phyloP scores from a whole-genome alignment of 2,329 filamentous ascomycete genomes.

The Penicillium concentricum region DNA sequence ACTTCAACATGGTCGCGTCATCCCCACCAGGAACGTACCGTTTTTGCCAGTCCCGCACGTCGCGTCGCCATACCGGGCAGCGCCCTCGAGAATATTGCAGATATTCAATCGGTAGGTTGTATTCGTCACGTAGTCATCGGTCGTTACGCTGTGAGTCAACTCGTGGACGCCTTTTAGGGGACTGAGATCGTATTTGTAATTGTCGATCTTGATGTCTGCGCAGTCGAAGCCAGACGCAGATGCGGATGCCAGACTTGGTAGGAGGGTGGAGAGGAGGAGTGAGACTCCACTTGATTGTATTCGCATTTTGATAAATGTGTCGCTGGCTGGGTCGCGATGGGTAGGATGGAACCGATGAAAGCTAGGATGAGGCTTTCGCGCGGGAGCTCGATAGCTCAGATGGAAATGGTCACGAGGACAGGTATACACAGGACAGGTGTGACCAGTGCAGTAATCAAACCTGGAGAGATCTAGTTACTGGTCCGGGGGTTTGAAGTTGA shows the following conservation, averaged over 20 bases:
- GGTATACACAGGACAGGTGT: background rate
- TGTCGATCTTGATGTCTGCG: conserved; percentile 34
- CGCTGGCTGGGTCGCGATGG: background rate
- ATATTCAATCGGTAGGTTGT: conserved; percentile 41
- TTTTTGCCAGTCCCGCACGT: conserved; percentile 38
- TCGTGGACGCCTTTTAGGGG: conserved; percentile 40
- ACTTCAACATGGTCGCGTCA: background rate
- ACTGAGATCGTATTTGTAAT: conserved; percentile 41
- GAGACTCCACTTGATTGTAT: conserved; percentile 27
- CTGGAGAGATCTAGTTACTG: background rate
- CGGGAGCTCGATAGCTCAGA: conserved; percentile 7
- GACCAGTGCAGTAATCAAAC: background rate
- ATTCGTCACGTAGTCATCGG: conserved; percentile 29
- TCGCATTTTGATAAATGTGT: conserved; percentile 31
- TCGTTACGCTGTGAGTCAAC: conserved; percentile 31
- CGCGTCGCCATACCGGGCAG: conserved; percentile 24
- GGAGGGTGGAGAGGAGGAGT: conserved; percentile 27
- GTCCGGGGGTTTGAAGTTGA: conserved; percentile 4
- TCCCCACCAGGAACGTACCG: conserved; percentile 25
- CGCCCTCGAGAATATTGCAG: conserved; percentile 32
- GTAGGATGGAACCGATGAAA: conserved; percentile 4
- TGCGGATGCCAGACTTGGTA: conserved; percentile 24
- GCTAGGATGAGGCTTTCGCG: conserved; percentile 5
- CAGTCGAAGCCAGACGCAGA: conserved; percentile 40
- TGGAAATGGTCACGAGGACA: conserved; percentile 3